Evolutionary conservation across 2,329 filamentous ascomycete species (phyloP).

Genomic region (Fusarium mangiferae): DNA sequence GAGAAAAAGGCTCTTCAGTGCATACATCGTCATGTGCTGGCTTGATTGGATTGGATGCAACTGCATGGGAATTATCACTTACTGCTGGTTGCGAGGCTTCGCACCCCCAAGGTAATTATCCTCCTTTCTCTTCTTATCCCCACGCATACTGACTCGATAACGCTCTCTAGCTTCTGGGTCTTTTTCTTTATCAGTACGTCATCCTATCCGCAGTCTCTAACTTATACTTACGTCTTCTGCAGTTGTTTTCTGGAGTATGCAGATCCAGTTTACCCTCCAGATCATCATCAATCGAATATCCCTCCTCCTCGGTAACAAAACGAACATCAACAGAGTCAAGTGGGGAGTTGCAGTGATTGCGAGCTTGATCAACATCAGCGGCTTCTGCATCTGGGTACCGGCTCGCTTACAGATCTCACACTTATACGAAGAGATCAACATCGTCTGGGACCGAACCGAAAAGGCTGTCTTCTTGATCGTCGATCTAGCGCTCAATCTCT

Average conservation of each 20-base stretch:
- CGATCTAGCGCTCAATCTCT: constrained; percentile 27
- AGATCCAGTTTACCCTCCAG: constrained; percentile 31
- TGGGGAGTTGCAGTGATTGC: constrained; percentile 19
- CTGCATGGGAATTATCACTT: constrained; percentile 25
- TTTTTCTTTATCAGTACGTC: constrained; percentile 33
- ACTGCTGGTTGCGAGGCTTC: constrained; percentile 14
- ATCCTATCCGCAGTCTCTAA: rapidly evolving
- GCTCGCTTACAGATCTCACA: constrained; percentile 22
- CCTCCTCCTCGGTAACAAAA: constrained; percentile 18
- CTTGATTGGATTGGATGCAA: constrained; percentile 32
- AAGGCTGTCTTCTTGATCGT: constrained; percentile 26
- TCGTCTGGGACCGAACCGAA: constrained; percentile 33
- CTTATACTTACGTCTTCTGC: neutral
- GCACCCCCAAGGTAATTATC: constrained; percentile 6
- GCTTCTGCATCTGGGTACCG: constrained; percentile 32
- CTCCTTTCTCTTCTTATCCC: rapidly evolving
- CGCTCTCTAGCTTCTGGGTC: constrained; percentile 17
- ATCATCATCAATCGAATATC: constrained; percentile 36
- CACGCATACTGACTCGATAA: neutral
- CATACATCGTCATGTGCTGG: constrained; percentile 35
- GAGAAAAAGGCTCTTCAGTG: constrained; percentile 9
- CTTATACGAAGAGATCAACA: constrained; percentile 28
- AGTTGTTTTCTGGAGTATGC: constrained; percentile 34
- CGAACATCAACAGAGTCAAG: constrained; percentile 20
- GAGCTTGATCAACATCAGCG: constrained; percentile 26